Percentiles rank a stretch among this genome's conserved stretches.
Evolutionary conservation across 768 basidiomycete species (phyloP).

Genomic region (Pluteus cervinus): DNA sequence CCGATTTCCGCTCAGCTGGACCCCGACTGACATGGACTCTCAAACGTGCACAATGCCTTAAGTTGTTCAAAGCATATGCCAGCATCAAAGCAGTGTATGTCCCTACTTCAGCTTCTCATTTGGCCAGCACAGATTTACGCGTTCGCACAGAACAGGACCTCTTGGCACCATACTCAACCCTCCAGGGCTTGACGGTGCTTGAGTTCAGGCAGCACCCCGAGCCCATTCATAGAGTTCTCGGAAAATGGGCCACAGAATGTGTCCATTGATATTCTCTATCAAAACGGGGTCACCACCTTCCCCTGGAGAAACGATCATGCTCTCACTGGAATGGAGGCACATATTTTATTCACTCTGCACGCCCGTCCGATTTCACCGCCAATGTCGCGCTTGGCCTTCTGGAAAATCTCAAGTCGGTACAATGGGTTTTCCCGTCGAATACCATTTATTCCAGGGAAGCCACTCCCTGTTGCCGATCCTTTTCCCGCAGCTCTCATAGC

Average conservation of each 20-base stretch:
- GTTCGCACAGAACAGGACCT: conserved; percentile 19
- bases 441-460: conserved; percentile 50
- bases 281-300: conserved; percentile 29
- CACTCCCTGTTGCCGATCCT: conserved; percentile 39
- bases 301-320: conserved; percentile 49
- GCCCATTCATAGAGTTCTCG: conserved; percentile 36
- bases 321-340: conserved; percentile 62
- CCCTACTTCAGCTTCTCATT: no score
- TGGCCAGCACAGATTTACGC: no score
- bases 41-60: conserved; percentile 17
- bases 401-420: conserved; percentile 33
- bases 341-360: conserved; percentile 47
- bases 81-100: no score
- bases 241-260: conserved; percentile 31
- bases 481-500: conserved; percentile 74
- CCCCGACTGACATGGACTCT: conserved; percentile 42
- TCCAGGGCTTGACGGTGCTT: conserved; percentile 37
- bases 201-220: conserved; percentile 40
- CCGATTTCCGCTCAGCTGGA: no score
- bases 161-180: conserved; percentile 35
- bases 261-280: conserved; percentile 48
- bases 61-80: no score
- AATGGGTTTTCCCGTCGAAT: conserved; percentile 62
- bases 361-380: conserved; percentile 44
- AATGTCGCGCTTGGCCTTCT: conserved; percentile 42